These are phyloP conservation scores for Tulasnella calospora DNA, from an alignment of 768 basidiomycete genomes.

Conservation along the genomic window DNA sequence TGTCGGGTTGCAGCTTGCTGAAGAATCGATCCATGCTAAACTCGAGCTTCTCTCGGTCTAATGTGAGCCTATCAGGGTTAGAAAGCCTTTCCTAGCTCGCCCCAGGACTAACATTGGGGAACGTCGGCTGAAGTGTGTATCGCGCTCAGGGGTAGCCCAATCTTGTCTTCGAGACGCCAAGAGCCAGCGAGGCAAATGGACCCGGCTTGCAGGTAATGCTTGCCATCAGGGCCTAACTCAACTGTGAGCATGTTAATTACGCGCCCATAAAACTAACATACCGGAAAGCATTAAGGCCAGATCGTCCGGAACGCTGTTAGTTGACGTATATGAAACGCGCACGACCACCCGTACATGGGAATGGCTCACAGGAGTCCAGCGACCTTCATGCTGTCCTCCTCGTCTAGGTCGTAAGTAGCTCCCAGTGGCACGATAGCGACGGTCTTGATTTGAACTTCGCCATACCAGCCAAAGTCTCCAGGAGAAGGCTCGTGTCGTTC, in stretches of 20 bases:
- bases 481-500: constrained; percentile 37
- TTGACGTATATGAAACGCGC: neutral
- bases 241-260: neutral
- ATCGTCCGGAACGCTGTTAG: constrained; percentile 33
- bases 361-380: constrained; percentile 55
- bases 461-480: constrained; percentile 38
- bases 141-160: constrained; percentile 64
- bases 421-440: constrained; percentile 50
- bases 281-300: constrained; percentile 35
- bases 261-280: neutral
- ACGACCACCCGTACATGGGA: neutral
- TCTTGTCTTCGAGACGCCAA: constrained; percentile 73
- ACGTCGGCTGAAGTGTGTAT: constrained; percentile 68
- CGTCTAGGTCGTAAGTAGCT: constrained; percentile 49
- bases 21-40: constrained; percentile 66
- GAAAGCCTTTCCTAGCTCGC: neutral
- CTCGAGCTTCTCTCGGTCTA: constrained; percentile 60
- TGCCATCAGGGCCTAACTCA: constrained; percentile 54
- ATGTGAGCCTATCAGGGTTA: constrained; percentile 4
- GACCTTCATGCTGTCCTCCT: constrained; percentile 55
- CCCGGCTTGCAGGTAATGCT: constrained; percentile 71
- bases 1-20: constrained; percentile 57
- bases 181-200: constrained; percentile 63
- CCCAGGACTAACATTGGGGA: constrained; percentile 51
- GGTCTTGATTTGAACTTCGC: constrained; percentile 47